Percentiles rank a stretch among this genome's conserved stretches.
These are phyloP conservation scores for Blastosporella zonata DNA, from an alignment of 1,284 basidiomycete species.

Conservation along the genomic window DNA sequence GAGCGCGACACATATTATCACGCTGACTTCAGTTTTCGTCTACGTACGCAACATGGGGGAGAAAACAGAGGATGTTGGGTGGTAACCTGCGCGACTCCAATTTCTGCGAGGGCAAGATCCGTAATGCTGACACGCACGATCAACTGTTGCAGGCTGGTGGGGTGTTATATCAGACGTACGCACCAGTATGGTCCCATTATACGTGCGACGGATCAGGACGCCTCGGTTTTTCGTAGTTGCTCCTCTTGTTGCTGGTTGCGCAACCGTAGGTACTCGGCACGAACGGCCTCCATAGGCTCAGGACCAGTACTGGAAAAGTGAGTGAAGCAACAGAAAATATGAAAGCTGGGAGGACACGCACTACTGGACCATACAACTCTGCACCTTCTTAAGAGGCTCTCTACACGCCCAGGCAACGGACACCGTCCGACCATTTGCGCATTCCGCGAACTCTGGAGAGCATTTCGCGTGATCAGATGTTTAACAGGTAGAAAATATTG, in stretches of 20 bases:
- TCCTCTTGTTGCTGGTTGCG: conserved; percentile 43
- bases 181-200: neutral
- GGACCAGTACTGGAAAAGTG: conserved; percentile 55
- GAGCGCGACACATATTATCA: neutral
- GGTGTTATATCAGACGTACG: no score
- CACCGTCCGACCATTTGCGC: conserved; percentile 77
- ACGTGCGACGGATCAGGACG: neutral
- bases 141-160: no score
- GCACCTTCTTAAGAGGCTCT: conserved; percentile 65
- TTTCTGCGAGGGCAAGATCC: no score
- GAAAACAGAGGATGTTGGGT: no score
- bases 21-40: neutral
- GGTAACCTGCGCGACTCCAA: no score
- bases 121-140: no score
- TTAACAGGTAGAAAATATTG: neutral
- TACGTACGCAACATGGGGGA: neutral
- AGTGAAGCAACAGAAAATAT: conserved; percentile 7
- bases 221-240: conserved; percentile 15
- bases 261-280: conserved; percentile 70
- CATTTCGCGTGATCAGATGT: neutral
- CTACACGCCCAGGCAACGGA: conserved; percentile 84
- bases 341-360: conserved; percentile 30
- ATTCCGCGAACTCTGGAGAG: conserved; percentile 75
- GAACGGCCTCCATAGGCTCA: conserved; percentile 69
- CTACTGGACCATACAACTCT: conserved; percentile 77